Base-by-base conservation (phyloP, 2,329 filamentous ascomycete genomes). In the Sclerotinia subarctica region DNA sequence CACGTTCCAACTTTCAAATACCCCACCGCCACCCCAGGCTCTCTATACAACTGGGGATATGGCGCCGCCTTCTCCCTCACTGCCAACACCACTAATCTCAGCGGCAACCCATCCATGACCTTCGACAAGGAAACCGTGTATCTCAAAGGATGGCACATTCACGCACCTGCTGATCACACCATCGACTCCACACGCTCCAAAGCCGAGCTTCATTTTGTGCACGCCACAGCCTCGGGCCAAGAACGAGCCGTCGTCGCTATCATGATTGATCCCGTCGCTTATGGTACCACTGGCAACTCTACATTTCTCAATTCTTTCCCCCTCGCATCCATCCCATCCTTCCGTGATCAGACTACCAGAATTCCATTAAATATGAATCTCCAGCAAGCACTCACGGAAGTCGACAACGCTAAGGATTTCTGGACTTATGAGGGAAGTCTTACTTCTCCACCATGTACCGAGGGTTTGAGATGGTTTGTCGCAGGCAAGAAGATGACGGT, bases 61-160 rank as follows among this genome's bases (percentile, higher is more conserved):
- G 82, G 83, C 5, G 80, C 81, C 0, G 79, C 80, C 1, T 83
- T 82, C 70, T 80, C 77, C 6, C 70, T 82, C 52, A 70, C 76
- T 24, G 77, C 71, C 32, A 72, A 78, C 42, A 80, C 15, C 21
- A 54, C 47, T 7, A 24, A 53, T 17, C 47, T 79, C 70, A 79
- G 78, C 6, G 72, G 70, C 1, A 76, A 80, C 38, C 81, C 82
- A 3, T 77, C 77, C 56, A 75, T 84, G 68, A 78, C 76, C 1
- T 83, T 80, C 73, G 81, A 83, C 64, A 80, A 82, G 73, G 76
- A 79, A 69, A 83, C 80, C 0, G 77, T 81, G 29, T 84, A 82
- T 72, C 77, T 85, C 11, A 78, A 76, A 52, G 81, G 82, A 58
- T 85, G 82, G 82, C 83, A 85, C 76, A 81, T 84, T 60, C 83